Conservation (phyloP, 78 protist species). For the Acrasis kona region DNA sequence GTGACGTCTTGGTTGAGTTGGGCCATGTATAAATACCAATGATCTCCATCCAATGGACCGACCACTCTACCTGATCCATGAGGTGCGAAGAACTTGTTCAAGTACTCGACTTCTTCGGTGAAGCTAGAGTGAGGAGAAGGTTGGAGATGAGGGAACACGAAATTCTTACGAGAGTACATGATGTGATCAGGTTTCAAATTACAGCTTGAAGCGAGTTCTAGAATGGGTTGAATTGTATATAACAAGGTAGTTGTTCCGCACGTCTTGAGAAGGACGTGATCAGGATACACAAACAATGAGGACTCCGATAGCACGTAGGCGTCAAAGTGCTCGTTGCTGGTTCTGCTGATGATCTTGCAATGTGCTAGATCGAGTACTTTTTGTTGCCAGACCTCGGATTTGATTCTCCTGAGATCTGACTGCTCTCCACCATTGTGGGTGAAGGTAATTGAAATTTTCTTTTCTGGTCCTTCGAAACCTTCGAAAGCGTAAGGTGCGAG, state of each 20-base stretch:
- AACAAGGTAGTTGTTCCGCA: constrained; percentile 87
- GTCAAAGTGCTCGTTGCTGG: constrained; percentile 37
- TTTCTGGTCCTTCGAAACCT: constrained; percentile 88
- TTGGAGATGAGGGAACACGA: constrained; percentile 69
- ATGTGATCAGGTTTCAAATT: constrained; percentile 33
- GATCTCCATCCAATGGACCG: constrained; percentile 71
- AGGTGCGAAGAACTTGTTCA: constrained; percentile 12
- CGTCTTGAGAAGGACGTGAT: constrained; percentile 66
- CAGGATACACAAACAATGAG: constrained; percentile 62
- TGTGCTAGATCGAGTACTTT: constrained; percentile 37
- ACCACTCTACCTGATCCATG: constrained; percentile 42
- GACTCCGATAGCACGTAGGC: constrained; percentile 75
- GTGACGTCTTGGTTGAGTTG: constrained; percentile 22
- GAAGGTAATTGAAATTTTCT: constrained; percentile 72
- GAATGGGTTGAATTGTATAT: constrained; percentile 38
- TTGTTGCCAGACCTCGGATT: constrained; percentile 54
- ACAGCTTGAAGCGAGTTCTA: constrained; percentile 20
- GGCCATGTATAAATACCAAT: constrained; percentile 74
- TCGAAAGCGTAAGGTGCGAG: too few species aligned
- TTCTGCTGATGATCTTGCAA: constrained; percentile 50
- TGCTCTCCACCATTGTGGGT: neutral
- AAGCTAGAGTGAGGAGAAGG: constrained; percentile 58
- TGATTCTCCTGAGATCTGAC: neutral
- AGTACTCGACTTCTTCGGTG: constrained; percentile 43
- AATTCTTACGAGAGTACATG: constrained; percentile 64